These are phyloP conservation scores for Candida palmyrensis DNA, from an alignment of 805 yeast genomes.

Conservation along the genomic window DNA sequence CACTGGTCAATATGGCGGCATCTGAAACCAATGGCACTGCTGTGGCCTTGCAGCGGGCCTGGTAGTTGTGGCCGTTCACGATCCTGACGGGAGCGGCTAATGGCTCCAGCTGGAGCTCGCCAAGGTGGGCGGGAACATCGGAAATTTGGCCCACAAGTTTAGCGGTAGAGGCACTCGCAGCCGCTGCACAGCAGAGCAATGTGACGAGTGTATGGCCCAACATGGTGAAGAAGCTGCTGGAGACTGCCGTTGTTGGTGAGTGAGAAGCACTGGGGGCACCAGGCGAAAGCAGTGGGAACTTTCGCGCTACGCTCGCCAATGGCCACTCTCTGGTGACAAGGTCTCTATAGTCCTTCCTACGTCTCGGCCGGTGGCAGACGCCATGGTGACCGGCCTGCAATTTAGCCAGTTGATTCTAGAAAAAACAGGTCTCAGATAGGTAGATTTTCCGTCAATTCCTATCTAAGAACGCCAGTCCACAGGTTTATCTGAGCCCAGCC, in stretches of 20 bases:
- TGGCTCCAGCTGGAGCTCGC: neutral
- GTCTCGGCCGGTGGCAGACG: neutral
- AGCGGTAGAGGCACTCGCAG: neutral
- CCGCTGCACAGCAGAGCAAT: neutral
- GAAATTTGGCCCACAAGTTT: conserved; percentile 1
- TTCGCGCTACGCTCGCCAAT: too few relatives aligned
- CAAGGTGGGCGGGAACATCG: conserved; percentile 17
- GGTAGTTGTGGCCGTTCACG: conserved; percentile 32
- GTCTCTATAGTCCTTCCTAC: neutral
- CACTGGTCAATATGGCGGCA: too few relatives aligned
- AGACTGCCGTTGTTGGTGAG: neutral
- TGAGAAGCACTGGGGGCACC: neutral
- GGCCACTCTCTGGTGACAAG: conserved; percentile 1
- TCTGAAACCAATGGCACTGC: too few relatives aligned
- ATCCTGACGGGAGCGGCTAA: conserved; percentile 10
- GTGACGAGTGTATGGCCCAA: neutral
- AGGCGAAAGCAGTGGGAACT: too few relatives aligned
- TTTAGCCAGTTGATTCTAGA: too few relatives aligned
- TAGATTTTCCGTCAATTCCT: too few relatives aligned
- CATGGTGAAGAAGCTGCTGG: neutral
- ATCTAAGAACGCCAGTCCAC: too few relatives aligned
- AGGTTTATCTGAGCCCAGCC: too few relatives aligned
- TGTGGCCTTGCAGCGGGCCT: conserved; percentile 26
- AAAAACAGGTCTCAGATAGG: too few relatives aligned
- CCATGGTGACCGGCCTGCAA: too few relatives aligned